A percentile compares a stretch with the other conserved stretches of the same genome.
phyloP scores from a whole-genome alignment of 306 rosid genomes.

The Cucurbita maxima region DNA sequence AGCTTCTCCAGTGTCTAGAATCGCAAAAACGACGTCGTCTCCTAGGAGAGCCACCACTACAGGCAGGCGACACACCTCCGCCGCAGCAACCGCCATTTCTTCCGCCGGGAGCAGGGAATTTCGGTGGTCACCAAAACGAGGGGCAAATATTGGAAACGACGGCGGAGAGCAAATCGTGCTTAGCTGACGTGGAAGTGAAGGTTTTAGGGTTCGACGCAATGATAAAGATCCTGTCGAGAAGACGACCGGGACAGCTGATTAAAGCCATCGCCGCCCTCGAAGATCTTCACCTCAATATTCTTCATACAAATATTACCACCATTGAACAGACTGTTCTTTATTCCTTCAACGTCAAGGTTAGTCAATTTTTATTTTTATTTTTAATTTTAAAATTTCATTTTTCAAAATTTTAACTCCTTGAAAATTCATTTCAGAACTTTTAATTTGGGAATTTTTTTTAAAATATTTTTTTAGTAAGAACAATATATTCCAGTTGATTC shows the following conservation, averaged over 20 bases:
- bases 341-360: slow-evolving; percentile 86
- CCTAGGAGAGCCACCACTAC: slow-evolving; percentile 53
- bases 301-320: slow-evolving; percentile 91
- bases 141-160: slow-evolving; percentile 31
- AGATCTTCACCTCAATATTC: slow-evolving; percentile 77
- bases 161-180: slow-evolving; percentile 78
- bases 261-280: slow-evolving; percentile 90
- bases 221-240: slow-evolving; percentile 76
- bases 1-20: slow-evolving; percentile 83
- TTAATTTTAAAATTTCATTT: too few relatives aligned
- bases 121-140: slow-evolving; percentile 28
- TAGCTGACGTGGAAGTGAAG: slow-evolving; percentile 96
- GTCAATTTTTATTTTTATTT: too few relatives aligned
- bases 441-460: too few relatives aligned
- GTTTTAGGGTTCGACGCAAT: slow-evolving; percentile 77
- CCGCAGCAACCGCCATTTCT: slow-evolving; percentile 24
- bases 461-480: too few relatives aligned
- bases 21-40: slow-evolving; percentile 78
- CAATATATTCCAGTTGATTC: too few relatives aligned
- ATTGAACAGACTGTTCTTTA: slow-evolving; percentile 93
- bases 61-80: neutral
- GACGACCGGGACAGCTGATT: slow-evolving; percentile 80
- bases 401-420: too few relatives aligned
- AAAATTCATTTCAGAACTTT: too few relatives aligned
- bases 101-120: slow-evolving; percentile 16